phyloP scores from a whole-genome alignment of 116 monocot genomes.

The Papilionanthe hybrid region DNA sequence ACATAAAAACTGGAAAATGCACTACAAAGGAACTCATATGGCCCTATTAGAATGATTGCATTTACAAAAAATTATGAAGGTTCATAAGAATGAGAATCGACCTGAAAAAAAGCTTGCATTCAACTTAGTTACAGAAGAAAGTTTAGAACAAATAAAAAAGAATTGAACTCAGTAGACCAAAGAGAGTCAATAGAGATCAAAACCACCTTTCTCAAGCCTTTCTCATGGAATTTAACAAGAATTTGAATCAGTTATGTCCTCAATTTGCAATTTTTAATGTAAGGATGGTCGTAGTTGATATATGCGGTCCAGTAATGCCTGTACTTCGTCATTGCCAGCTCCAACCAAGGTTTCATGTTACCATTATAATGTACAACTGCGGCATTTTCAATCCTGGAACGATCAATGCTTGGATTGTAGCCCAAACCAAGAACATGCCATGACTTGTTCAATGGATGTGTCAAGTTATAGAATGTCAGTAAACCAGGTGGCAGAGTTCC shows the following conservation, averaged over 20 bases:
- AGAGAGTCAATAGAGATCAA: neutral
- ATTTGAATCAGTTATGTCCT: conserved; percentile 3
- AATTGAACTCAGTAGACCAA: neutral
- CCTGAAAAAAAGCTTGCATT: neutral
- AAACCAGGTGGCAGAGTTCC: conserved; percentile 43
- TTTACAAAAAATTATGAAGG: neutral
- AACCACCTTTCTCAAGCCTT: neutral
- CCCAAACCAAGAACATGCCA: conserved; percentile 50
- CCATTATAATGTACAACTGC: conserved; percentile 47
- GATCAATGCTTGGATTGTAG: conserved; percentile 35
- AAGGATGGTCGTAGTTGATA: conserved; percentile 31
- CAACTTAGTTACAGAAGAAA: neutral
- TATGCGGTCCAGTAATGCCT: conserved; percentile 39
- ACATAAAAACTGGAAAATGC: too few relatives aligned
- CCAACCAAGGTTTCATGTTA: conserved; percentile 49
- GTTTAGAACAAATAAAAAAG: neutral
- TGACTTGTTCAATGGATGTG: conserved; percentile 34
- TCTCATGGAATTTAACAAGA: neutral
- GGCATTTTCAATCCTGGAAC: conserved; percentile 32
- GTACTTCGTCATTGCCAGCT: conserved; percentile 42
- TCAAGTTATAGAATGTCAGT: conserved; percentile 35
- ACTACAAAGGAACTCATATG: too few relatives aligned
- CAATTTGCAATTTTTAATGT: conserved; percentile 26
- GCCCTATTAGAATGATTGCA: neutral
- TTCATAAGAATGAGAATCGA: conserved; percentile 3